Base-by-base conservation (phyloP, 805 yeast genomes). In the Maudiozyma turicensis region DNA sequence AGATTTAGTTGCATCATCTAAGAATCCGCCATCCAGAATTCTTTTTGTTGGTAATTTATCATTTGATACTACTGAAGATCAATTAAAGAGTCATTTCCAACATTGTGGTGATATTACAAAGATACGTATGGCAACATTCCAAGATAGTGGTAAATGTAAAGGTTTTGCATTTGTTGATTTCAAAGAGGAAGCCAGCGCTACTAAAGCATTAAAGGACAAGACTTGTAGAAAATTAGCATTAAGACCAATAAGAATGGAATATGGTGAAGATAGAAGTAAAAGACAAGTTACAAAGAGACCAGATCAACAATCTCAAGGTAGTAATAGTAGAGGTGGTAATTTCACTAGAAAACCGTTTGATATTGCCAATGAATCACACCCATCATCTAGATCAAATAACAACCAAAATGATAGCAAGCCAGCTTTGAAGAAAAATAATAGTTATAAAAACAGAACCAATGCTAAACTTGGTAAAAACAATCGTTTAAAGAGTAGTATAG, bases 121-220 rank as follows among this genome's bases (percentile, higher is more conserved):
- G 55, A 79, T 91, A 48, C 78, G 99, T 66, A 91, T 90, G 95
- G 98, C 98, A 3, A 90, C 99, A n/a, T 91, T 91, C 68, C 89
- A 93, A 68, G 99, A 91, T 64, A 72, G 85, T 46, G 98, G 97
- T 1, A 91, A 90, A 64, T 91, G 98, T 72, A 93, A 93, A 67
- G 98, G 98, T 1, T 91, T 91, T 71, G 89, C 96, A 1, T 91
- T 93, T 61, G 71, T 91, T 35, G 98, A 91, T 66, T 91, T 90
- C 69, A 77, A 72, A 53, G 82, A 81, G 54, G 86, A 84, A 54
- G 80, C 77, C 38, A 90, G 93, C 8, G 90, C 96, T 32, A 85
- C 93, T 0, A 73, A 73, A 37, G 98, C 97, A 1, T 71, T 93
- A 53, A 80, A 77, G 56, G 91, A 87, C 54, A 82, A 80, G 64